phyloP scores from a whole-genome alignment of 768 basidiomycete genomes.

The Lenzites betulinus region DNA sequence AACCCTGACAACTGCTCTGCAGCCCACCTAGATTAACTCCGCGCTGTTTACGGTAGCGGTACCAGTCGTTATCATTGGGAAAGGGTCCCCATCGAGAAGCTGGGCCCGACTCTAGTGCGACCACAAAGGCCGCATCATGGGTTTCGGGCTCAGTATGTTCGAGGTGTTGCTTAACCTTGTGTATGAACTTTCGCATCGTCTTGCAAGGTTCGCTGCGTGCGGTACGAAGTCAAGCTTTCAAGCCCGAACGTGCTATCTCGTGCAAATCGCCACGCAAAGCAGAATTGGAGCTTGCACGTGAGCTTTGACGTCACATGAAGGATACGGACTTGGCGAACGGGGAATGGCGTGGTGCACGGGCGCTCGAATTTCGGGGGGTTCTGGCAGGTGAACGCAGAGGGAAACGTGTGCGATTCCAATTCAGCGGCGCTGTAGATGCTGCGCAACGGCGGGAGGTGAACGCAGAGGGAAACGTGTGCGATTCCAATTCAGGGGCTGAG shows the following conservation, averaged over 20 bases:
- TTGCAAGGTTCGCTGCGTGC: not conserved
- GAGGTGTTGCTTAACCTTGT: slow-evolving; percentile 6
- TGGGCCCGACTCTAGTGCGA: not conserved
- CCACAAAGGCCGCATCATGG: not conserved
- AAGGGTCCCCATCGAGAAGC: slow-evolving; percentile 8
- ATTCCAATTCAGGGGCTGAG: not conserved
- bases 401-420: too few species aligned
- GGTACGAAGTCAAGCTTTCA: not conserved
- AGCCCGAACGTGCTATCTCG: not conserved
- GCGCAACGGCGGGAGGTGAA: not conserved
- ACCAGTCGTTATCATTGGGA: slow-evolving; percentile 35
- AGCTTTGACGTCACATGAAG: not conserved
- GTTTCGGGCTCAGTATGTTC: not conserved
- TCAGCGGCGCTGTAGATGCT: not conserved
- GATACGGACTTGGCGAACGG: not conserved
- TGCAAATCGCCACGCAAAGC: not conserved
- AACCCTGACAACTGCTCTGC: not conserved
- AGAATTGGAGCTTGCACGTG: not conserved
- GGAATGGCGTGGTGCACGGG: not conserved
- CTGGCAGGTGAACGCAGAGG: not conserved
- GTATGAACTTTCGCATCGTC: slow-evolving; percentile 4
- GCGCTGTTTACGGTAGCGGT: slow-evolving; percentile 69
- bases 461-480: not conserved
- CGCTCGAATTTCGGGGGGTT: not conserved
- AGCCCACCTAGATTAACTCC: slow-evolving; percentile 80